Conservation (phyloP, 1,284 basidiomycete species). For the Ceratorhiza oryzae-sativae region DNA sequence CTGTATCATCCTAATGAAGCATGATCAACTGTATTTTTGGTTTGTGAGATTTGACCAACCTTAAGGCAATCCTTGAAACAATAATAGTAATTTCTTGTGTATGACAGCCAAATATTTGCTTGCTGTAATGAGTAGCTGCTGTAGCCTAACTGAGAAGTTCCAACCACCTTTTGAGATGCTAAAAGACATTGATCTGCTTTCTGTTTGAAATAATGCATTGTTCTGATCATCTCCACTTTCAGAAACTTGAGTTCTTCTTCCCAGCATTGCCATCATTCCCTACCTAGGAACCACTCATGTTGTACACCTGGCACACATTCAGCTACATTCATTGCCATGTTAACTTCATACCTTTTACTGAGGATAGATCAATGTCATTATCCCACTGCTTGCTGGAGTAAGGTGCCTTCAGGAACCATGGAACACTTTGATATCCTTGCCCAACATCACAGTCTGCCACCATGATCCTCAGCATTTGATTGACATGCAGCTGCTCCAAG, state of each 20-base stretch:
- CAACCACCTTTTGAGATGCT: neutral
- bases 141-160: neutral
- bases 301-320: neutral
- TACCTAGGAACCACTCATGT: constrained; percentile 2
- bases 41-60: neutral
- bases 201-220: neutral
- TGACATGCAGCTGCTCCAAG: neutral
- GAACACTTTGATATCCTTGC: neutral
- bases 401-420: neutral
- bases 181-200: neutral
- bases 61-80: neutral
- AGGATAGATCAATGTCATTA: neutral
- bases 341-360: neutral
- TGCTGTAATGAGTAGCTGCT: neutral
- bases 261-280: constrained; percentile 16
- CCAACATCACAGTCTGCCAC: neutral
- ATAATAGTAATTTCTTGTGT: neutral
- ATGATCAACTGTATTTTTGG: neutral
- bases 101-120: neutral
- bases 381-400: neutral
- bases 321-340: neutral
- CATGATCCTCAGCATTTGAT: neutral
- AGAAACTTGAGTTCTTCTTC: constrained; percentile 17
- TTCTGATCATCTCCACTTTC: constrained; percentile 20
- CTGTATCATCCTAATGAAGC: neutral